Evolutionary conservation across 2,329 filamentous ascomycete genomes (phyloP), one percentile per base, ranked within the genome.

Genomic region (Venturia nashicola): DNA sequence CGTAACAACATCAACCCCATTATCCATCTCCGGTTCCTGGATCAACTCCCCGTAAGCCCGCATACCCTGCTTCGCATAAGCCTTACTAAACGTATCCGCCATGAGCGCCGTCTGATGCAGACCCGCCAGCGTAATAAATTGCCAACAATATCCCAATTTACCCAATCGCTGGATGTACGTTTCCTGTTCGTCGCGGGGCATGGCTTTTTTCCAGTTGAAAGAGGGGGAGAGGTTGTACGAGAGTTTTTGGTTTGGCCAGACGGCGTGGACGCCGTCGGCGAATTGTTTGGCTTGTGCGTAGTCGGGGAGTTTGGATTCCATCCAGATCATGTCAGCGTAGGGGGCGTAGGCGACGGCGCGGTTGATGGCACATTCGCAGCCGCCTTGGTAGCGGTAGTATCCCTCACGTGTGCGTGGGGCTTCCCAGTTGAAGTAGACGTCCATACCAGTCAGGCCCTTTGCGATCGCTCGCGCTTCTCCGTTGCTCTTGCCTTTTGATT

Each of bases 151-250:
- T 67, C 94, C 94, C 60, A 99, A 84, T 67, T 80, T 72, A 66
- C 87, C 91, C 48, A 99, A 88, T 51, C 94, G 90, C 67, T 86
- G 81, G 80, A 99, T 99, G 80, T 97, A 99, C 23, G 94, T 99
- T 80, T 96, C 91, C 79, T 99, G 94, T 75, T 97, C 93, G 62
- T 83, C 82, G 68, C 89, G 86, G 55, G 90, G 83, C 92, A 97
- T 97, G 71, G 93, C 94, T 65, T 91, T 83, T 82, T 97, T 97
- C 94, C 94, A 99, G 85, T 99, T 99, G 88, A 99, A 99, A 3
- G 91, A 96, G 39, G 94, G 94, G 0, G 91, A 97, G 68, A 99
- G 87, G 82, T 99, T 99, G 82, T 99, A 99, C 5, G 94, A 89
- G 66, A 99, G 88, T 75, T 99, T 99, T 77, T 97, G 90, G 79